These are phyloP conservation scores for Hyaloperonospora arabidopsidis DNA, from an alignment of 352 stramenopile genomes.

Conservation along the genomic window DNA sequence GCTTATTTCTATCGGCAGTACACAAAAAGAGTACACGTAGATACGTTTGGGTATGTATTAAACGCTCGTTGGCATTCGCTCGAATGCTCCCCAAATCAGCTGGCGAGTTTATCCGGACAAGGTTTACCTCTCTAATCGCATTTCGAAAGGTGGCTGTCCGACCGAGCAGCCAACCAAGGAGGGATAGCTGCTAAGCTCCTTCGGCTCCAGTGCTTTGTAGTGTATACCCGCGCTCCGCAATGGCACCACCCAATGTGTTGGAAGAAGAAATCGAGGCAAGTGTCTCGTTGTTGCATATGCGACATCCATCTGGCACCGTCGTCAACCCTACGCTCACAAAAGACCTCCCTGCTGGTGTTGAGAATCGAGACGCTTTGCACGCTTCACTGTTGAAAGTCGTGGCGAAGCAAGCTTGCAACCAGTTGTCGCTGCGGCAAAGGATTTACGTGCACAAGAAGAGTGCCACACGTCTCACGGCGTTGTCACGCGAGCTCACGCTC, in stretches of 20 bases:
- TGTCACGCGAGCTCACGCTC: constrained; percentile 50
- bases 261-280: constrained; percentile 54
- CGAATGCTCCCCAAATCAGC: too few species aligned
- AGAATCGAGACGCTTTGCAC: constrained; percentile 22
- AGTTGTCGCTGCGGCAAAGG: constrained; percentile 9
- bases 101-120: background rate
- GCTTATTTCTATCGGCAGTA: too few species aligned
- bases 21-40: too few species aligned
- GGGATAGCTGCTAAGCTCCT: too few species aligned
- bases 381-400: constrained; percentile 36
- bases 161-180: too few species aligned
- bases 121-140: constrained; percentile 15
- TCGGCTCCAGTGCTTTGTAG: too few species aligned
- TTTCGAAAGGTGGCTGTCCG: constrained; percentile 36
- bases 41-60: too few species aligned
- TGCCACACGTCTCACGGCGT: constrained; percentile 38
- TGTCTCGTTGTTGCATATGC: constrained; percentile 61
- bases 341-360: background rate
- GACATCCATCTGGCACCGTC: constrained; percentile 23
- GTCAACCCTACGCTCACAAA: constrained; percentile 1
- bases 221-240: too few species aligned
- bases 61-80: too few species aligned
- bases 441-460: constrained; percentile 21
- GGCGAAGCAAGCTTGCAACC: constrained; percentile 23
- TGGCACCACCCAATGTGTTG: constrained; percentile 22